Conservation (phyloP, 169 alveolate species). For the Plasmodium gallinaceum region DNA sequence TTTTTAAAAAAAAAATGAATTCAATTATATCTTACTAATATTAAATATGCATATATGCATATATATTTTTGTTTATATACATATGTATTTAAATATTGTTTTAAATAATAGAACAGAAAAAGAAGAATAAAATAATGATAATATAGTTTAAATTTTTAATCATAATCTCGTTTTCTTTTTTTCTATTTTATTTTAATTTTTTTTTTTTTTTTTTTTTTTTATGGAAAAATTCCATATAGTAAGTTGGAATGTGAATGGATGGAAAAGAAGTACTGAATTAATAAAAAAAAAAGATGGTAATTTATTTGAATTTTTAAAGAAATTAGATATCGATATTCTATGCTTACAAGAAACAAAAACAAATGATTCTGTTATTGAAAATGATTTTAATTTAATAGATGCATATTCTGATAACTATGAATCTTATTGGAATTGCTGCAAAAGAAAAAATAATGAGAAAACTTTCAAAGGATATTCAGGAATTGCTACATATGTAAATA, state of each 20-base stretch:
- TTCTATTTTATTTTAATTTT: too few relatives aligned
- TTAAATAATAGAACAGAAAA: too few relatives aligned
- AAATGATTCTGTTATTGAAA: conserved; percentile 43
- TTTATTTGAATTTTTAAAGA: conserved; percentile 33
- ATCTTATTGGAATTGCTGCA: conserved; percentile 67
- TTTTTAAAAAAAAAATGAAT: too few relatives aligned
- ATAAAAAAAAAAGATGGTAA: conserved; percentile 48
- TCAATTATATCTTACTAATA: too few relatives aligned
- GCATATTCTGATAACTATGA: conserved; percentile 68
- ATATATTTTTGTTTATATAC: too few relatives aligned
- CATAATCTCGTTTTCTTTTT: too few relatives aligned
- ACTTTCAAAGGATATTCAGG: conserved; percentile 66
- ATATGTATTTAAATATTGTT: too few relatives aligned
- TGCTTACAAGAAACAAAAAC: conserved; percentile 78
- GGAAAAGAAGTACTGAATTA: conserved; percentile 77
- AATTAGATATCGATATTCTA: conserved; percentile 66
- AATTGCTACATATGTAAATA: conserved; percentile 45
- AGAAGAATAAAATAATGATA: too few relatives aligned
- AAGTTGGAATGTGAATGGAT: conserved; percentile 81
- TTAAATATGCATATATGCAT: too few relatives aligned
- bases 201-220: neutral
- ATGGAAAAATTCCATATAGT: conserved; percentile 49
- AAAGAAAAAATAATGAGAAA: conserved; percentile 28
- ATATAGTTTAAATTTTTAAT: too few relatives aligned
- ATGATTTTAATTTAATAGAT: conserved; percentile 42